These are phyloP conservation scores for Ogataea minuta DNA, from an alignment of 805 yeast genomes.

Conservation along the genomic window DNA sequence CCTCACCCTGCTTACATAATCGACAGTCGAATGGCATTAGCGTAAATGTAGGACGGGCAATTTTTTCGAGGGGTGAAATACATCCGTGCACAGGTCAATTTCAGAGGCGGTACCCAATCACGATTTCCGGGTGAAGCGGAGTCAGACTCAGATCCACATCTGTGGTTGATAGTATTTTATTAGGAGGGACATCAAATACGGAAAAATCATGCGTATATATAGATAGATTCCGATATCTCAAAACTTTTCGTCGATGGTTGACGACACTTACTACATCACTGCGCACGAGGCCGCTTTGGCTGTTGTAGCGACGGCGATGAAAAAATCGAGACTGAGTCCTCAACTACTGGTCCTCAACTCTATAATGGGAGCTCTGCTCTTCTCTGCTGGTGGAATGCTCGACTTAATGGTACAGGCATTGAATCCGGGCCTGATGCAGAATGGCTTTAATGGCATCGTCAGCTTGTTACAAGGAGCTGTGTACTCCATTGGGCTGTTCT, in stretches of 20 bases:
- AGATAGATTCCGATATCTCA: not conserved
- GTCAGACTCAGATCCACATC: not conserved
- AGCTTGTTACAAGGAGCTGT: slow-evolving; percentile 57
- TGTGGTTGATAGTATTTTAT: not conserved
- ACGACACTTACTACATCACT: slow-evolving; percentile 58
- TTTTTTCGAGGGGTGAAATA: slow-evolving; percentile 1
- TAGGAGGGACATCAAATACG: slow-evolving; percentile 7
- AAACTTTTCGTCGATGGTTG: slow-evolving; percentile 27
- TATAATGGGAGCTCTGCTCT: slow-evolving; percentile 65
- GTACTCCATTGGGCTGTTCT: slow-evolving; percentile 72
- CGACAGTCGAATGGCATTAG: not conserved
- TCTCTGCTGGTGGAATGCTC: slow-evolving; percentile 73
- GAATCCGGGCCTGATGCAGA: slow-evolving; percentile 40
- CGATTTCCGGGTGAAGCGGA: slow-evolving; percentile 12
- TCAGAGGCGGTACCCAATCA: slow-evolving; percentile 7
- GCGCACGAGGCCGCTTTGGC: slow-evolving; percentile 84
- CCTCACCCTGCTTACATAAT: slow-evolving; percentile 37
- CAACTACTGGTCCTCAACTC: slow-evolving; percentile 63
- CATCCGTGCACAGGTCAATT: slow-evolving; percentile 8
- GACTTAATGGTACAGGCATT: slow-evolving; percentile 54
- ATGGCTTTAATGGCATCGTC: slow-evolving; percentile 50
- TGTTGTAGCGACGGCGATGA: slow-evolving; percentile 82
- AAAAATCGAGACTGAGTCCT: slow-evolving; percentile 65
- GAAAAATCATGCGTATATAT: slow-evolving; percentile 2
- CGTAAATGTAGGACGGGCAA: not conserved